Conservation (phyloP, 1,284 basidiomycete genomes). For the Melampsora americana region DNA sequence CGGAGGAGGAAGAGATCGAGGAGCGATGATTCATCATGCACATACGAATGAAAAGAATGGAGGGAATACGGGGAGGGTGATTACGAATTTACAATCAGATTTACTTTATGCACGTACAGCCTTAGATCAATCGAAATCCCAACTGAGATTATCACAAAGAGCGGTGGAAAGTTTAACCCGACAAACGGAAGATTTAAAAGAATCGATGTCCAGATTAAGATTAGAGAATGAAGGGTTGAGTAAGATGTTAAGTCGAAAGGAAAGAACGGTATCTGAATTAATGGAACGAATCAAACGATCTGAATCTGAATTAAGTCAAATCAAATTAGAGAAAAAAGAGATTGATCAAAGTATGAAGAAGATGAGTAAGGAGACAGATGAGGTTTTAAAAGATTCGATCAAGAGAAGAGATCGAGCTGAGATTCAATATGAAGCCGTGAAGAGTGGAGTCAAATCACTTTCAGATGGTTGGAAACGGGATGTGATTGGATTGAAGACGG, state of each 20-base stretch:
- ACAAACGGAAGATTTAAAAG: conserved; percentile 78
- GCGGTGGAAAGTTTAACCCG: conserved; percentile 69
- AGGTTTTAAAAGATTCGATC: conserved; percentile 48
- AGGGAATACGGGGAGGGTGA: conserved; percentile 67
- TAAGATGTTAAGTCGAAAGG: conserved; percentile 78
- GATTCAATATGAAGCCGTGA: conserved; percentile 46
- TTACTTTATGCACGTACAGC: conserved; percentile 73
- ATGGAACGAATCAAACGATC: conserved; percentile 52
- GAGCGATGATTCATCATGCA: conserved; percentile 40
- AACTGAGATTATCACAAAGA: conserved; percentile 70
- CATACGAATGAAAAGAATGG: conserved; percentile 61
- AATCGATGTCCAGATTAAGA: conserved; percentile 71
- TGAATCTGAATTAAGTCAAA: conserved; percentile 48
- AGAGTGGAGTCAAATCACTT: conserved; percentile 45
- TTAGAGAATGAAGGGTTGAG: conserved; percentile 79
- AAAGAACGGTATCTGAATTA: conserved; percentile 70
- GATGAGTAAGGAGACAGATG: conserved; percentile 50
- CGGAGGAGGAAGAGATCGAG: conserved; percentile 36
- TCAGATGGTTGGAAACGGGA: conserved; percentile 39
- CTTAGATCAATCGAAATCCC: conserved; percentile 74
- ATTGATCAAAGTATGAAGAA: conserved; percentile 41
- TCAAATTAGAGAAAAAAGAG: conserved; percentile 45
- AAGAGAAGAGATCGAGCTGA: conserved; percentile 49
- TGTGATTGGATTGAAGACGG: conserved; percentile 16
- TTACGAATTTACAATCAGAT: conserved; percentile 74